Evolutionary conservation across 2,329 filamentous ascomycete species (phyloP).

Genomic region (Uncinocarpus reesii): DNA sequence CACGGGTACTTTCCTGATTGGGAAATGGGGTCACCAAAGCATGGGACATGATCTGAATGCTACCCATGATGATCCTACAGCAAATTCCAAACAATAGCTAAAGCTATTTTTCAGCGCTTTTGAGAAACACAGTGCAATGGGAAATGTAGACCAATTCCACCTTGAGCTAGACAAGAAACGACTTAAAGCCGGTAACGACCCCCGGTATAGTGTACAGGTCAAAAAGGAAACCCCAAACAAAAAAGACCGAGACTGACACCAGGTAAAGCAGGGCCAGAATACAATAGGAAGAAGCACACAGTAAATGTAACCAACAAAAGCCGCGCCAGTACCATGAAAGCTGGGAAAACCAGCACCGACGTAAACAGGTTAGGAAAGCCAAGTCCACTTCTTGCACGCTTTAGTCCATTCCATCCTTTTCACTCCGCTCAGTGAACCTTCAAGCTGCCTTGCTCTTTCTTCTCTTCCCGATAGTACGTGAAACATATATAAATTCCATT

Average conservation of each 20-base stretch:
- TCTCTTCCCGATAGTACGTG: slow-evolving; percentile 24
- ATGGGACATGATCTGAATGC: too few relatives aligned
- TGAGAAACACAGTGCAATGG: too few relatives aligned
- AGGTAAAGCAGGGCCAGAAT: slow-evolving; percentile 4
- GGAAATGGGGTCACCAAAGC: slow-evolving; percentile 10
- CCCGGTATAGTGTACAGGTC: slow-evolving; percentile 11
- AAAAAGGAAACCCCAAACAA: not conserved
- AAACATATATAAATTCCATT: slow-evolving; percentile 22
- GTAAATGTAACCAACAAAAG: slow-evolving; percentile 15
- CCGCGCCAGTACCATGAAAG: slow-evolving; percentile 21
- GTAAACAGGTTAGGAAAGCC: slow-evolving; percentile 19
- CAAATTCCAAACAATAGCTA: too few relatives aligned
- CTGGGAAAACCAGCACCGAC: slow-evolving; percentile 21
- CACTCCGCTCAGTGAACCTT: slow-evolving; percentile 24
- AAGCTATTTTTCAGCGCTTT: too few relatives aligned
- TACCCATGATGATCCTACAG: not conserved
- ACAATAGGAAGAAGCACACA: slow-evolving; percentile 16
- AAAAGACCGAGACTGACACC: slow-evolving; percentile 9
- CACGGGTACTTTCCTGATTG: slow-evolving; percentile 13
- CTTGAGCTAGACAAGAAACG: slow-evolving; percentile 7
- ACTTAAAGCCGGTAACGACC: slow-evolving; percentile 6
- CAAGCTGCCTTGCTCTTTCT: slow-evolving; percentile 27
- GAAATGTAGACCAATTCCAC: not conserved
- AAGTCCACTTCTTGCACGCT: slow-evolving; percentile 22
- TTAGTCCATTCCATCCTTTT: slow-evolving; percentile 17